Evolutionary conservation across 768 basidiomycete species (phyloP).

Genomic region (Boletus tylopilopsis): DNA sequence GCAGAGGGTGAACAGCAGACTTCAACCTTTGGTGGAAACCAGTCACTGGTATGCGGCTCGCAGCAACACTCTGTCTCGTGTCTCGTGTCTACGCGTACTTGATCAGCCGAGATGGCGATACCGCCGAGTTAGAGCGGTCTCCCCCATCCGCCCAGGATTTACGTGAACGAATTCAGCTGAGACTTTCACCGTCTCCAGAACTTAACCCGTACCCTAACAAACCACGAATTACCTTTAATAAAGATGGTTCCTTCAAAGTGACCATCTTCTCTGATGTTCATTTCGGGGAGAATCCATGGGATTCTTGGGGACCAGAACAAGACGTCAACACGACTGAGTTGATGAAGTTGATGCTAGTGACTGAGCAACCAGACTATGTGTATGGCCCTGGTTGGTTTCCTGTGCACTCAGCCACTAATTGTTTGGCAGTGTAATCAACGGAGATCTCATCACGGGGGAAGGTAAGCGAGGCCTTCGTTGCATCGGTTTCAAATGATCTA

Average conservation of each 20-base stretch:
- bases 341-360: constrained; percentile 51
- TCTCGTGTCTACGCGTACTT: constrained; percentile 11
- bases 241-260: constrained; percentile 64
- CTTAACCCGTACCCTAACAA: constrained; percentile 44
- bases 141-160: not conserved
- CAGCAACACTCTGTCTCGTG: not conserved
- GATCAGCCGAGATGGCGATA: constrained; percentile 7
- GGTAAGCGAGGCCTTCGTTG: constrained; percentile 31
- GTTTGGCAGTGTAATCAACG: constrained; percentile 56
- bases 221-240: constrained; percentile 51
- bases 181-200: not conserved
- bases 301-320: constrained; percentile 61
- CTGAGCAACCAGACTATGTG: constrained; percentile 71
- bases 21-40: no score
- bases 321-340: constrained; percentile 59
- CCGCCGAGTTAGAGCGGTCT: not conserved
- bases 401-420: not conserved
- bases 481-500: not conserved
- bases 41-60: constrained; percentile 6
- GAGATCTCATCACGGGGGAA: constrained; percentile 73
- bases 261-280: constrained; percentile 75
- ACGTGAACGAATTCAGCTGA: constrained; percentile 1
- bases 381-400: constrained; percentile 29
- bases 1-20: no score
- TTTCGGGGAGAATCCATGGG: constrained; percentile 74